These are phyloP conservation scores for Colletotrichum musae DNA, from an alignment of 2,329 filamentous ascomycete species.

Conservation along the genomic window DNA sequence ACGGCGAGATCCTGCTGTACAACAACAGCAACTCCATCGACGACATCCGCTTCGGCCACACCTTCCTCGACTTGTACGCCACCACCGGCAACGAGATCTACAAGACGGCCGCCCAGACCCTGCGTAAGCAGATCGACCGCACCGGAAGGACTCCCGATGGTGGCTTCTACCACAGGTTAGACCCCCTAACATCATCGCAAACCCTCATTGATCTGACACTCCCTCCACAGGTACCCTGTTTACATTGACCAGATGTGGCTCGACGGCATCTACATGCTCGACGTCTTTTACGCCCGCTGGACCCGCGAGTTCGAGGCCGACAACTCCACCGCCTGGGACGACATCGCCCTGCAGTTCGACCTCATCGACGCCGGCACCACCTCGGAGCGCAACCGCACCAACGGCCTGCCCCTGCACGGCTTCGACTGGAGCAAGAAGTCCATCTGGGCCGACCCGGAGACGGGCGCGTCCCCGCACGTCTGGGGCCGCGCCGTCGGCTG, in stretches of 20 bases:
- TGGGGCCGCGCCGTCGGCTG: slow-evolving; percentile 62
- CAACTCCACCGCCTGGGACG: slow-evolving; percentile 55
- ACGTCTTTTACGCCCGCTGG: slow-evolving; percentile 52
- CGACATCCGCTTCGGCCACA: slow-evolving; percentile 41
- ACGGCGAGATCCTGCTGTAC: slow-evolving; percentile 41
- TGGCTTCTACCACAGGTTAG: slow-evolving; percentile 42
- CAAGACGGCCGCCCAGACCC: slow-evolving; percentile 34
- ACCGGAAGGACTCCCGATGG: slow-evolving; percentile 34
- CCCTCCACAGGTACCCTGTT: slow-evolving; percentile 42
- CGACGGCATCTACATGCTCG: slow-evolving; percentile 63
- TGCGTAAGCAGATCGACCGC: slow-evolving; percentile 38
- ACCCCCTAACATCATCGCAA: too few relatives aligned
- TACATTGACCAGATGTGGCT: slow-evolving; percentile 50
- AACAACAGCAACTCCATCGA: slow-evolving; percentile 42
- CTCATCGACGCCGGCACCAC: slow-evolving; percentile 56
- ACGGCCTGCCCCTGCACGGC: slow-evolving; percentile 63
- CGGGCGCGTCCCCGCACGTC: slow-evolving; percentile 64
- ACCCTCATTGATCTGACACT: too few relatives aligned
- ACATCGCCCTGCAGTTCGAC: slow-evolving; percentile 59
- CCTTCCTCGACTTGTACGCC: slow-evolving; percentile 37
- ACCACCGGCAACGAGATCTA: slow-evolving; percentile 38
- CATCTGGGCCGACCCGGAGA: slow-evolving; percentile 62
- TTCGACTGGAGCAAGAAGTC: slow-evolving; percentile 64
- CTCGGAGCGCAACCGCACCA: slow-evolving; percentile 52
- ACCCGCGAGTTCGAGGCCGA: slow-evolving; percentile 44